phyloP scores from a whole-genome alignment of 1,284 basidiomycete genomes.

The Heliocybe sulcata region DNA sequence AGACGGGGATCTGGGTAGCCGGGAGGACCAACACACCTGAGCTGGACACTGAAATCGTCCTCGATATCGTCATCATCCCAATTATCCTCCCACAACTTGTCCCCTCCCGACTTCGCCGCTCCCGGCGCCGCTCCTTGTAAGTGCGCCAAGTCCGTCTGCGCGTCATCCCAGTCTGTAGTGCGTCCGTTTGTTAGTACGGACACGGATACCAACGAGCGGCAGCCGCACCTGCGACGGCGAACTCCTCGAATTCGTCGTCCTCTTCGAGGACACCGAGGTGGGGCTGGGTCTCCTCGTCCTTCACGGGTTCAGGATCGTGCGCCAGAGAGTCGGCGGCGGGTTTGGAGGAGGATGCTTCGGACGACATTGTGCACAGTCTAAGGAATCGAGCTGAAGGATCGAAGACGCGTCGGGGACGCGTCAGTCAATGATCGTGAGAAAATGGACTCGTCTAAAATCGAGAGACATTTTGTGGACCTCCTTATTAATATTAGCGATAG shows the following conservation, averaged over 20 bases:
- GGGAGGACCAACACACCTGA: constrained; percentile 56
- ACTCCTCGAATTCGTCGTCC: constrained; percentile 84
- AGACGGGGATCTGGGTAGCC: not conserved
- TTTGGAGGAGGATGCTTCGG: constrained; percentile 30
- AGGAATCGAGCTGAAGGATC: not conserved
- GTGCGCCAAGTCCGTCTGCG: constrained; percentile 74
- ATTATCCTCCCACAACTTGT: constrained; percentile 97
- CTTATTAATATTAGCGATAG: too few relatives aligned
- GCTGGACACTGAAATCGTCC: constrained; percentile 93
- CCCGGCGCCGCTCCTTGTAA: constrained; percentile 65
- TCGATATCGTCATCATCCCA: constrained; percentile 99
- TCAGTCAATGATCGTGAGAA: not conserved
- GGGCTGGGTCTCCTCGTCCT: constrained; percentile 32
- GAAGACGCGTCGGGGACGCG: not conserved
- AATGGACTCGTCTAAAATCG: not conserved
- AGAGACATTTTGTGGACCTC: too few relatives aligned
- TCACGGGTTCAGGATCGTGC: constrained; percentile 23
- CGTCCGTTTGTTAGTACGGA: not conserved
- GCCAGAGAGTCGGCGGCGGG: constrained; percentile 21
- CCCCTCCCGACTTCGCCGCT: constrained; percentile 63
- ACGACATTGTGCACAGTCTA: constrained; percentile 16
- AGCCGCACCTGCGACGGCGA: constrained; percentile 59
- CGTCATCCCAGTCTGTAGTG: constrained; percentile 75
- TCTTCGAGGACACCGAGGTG: constrained; percentile 74
- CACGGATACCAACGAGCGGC: not conserved